Conservation (phyloP, 1,139 yeast species). For the Hansenula lynferdii region DNA sequence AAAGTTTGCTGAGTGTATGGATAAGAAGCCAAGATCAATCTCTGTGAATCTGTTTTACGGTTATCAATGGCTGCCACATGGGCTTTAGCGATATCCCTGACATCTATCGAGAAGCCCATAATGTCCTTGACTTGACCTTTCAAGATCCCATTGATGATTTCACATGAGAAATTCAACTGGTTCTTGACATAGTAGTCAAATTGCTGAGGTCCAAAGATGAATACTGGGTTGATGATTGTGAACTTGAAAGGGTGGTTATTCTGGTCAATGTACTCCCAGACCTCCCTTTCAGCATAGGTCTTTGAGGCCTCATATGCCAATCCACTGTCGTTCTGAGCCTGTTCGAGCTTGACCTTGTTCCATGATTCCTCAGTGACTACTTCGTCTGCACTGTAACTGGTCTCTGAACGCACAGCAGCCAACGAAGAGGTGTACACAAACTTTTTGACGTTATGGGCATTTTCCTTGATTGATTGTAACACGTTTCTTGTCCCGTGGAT, state of each 20-base stretch:
- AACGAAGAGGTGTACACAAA: slow-evolving; percentile 52
- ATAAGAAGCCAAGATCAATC: slow-evolving; percentile 26
- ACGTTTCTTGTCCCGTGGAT: slow-evolving; percentile 41
- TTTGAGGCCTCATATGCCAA: slow-evolving; percentile 44
- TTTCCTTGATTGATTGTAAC: slow-evolving; percentile 34
- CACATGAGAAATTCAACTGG: slow-evolving; percentile 31
- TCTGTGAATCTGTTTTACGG: slow-evolving; percentile 16
- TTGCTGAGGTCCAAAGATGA: slow-evolving; percentile 40
- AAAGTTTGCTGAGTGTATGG: slow-evolving; percentile 27
- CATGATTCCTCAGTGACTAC: slow-evolving; percentile 32
- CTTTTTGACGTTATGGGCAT: slow-evolving; percentile 41
- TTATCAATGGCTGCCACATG: slow-evolving; percentile 32
- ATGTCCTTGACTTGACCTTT: slow-evolving; percentile 17
- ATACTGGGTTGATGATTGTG: slow-evolving; percentile 40
- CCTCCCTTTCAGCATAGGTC: slow-evolving; percentile 45
- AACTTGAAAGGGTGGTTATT: slow-evolving; percentile 29
- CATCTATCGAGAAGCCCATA: slow-evolving; percentile 33
- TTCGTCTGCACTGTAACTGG: slow-evolving; percentile 21
- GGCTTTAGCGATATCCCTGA: slow-evolving; percentile 48
- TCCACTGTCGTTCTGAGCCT: slow-evolving; percentile 26
- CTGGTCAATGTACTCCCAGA: slow-evolving; percentile 41
- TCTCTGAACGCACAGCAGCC: slow-evolving; percentile 33
- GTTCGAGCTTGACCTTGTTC: slow-evolving; percentile 30
- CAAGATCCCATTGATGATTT: slow-evolving; percentile 14
- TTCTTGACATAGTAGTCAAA: slow-evolving; percentile 28